Conservation (phyloP, 2,329 filamentous ascomycete genomes). For the Fusarium hainanense region DNA sequence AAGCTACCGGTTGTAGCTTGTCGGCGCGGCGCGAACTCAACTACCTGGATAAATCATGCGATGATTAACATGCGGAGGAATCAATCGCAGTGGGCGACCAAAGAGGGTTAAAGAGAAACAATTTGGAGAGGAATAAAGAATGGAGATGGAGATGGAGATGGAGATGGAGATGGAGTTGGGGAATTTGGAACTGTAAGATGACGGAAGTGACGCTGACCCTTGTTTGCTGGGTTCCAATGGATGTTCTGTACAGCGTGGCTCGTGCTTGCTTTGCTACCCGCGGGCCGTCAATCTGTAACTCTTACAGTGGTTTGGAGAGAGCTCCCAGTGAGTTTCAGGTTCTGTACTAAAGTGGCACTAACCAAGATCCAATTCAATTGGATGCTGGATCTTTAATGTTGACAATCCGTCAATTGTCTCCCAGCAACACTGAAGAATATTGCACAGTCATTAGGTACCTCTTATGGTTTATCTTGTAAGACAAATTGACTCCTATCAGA, state of each 20-base stretch:
- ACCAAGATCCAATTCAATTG: neutral
- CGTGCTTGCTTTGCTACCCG: constrained; percentile 26
- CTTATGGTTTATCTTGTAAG: neutral
- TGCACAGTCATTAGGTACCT: neutral
- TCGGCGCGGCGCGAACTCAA: neutral
- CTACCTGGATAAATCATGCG: constrained; percentile 14
- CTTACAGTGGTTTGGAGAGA: constrained; percentile 23
- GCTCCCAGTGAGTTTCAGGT: constrained; percentile 9
- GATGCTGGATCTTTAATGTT: neutral
- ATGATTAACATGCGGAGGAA: constrained; percentile 4
- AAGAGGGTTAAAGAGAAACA: neutral
- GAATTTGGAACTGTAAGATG: constrained; percentile 13
- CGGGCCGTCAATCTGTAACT: constrained; percentile 4
- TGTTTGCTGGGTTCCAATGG: neutral
- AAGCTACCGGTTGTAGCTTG: constrained; percentile 18
- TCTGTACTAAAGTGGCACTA: neutral
- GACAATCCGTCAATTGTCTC: neutral
- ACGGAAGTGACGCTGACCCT: constrained; percentile 29
- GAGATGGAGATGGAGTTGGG: constrained; percentile 1
- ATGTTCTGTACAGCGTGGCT: constrained; percentile 32
- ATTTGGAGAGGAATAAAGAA: neutral
- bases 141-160: constrained; percentile 4
- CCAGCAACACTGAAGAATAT: neutral
- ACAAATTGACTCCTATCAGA: too few species aligned
- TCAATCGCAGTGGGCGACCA: constrained; percentile 8